Percentiles rank a stretch among this genome's conserved stretches.
Conservation (phyloP, 257 asterid species). For the Solanum etuberosum region DNA sequence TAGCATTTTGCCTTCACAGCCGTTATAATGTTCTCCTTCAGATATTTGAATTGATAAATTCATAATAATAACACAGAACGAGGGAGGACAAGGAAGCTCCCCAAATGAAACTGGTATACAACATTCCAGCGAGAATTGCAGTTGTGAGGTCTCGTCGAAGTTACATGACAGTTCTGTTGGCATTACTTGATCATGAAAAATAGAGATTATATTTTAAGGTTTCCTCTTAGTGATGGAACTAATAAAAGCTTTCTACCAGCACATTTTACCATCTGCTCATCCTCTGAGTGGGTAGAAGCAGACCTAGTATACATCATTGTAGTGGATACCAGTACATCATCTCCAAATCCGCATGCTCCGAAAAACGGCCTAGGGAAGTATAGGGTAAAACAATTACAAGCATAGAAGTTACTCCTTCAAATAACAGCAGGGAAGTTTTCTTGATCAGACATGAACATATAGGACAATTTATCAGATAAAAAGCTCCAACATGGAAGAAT, state of each 20-base stretch:
- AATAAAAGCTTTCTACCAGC: slow-evolving; percentile 59
- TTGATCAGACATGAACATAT: neutral
- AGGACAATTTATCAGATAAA: neutral
- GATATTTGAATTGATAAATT: neutral
- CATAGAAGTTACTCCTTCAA: neutral
- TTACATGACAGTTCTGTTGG: neutral
- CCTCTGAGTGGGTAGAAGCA: slow-evolving; percentile 9
- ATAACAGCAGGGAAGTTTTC: neutral
- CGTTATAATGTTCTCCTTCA: neutral
- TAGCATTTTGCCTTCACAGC: neutral
- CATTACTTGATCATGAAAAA: neutral
- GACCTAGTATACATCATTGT: slow-evolving; percentile 70
- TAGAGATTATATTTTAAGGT: neutral
- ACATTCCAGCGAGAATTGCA: neutral
- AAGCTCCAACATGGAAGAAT: neutral
- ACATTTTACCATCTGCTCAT: slow-evolving; percentile 19
- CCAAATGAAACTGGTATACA: neutral
- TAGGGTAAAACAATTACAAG: neutral
- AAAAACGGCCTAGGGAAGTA: slow-evolving; percentile 40
- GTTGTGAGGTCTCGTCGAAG: neutral
- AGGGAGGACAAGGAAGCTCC: neutral
- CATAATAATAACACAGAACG: neutral
- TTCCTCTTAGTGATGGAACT: slow-evolving; percentile 36
- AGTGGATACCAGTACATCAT: slow-evolving; percentile 55
- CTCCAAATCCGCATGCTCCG: slow-evolving; percentile 73